Evolutionary conservation across 2,329 filamentous ascomycete genomes (phyloP), one percentile per base, ranked within the genome.

Genomic region (Colletotrichum phormii): DNA sequence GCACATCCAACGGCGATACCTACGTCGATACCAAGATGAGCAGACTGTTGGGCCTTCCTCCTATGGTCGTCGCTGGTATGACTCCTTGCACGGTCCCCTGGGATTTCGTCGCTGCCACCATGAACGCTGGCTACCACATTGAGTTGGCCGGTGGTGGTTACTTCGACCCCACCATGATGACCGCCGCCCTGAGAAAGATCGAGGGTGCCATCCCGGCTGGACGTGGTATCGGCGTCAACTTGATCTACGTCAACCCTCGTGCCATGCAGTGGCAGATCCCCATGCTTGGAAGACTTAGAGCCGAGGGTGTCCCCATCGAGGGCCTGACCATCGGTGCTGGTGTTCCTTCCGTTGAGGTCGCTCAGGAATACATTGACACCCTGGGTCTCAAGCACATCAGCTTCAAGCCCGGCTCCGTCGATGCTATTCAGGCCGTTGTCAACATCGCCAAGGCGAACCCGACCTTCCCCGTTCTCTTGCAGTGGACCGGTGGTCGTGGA

Each of bases 11-110:
- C 70, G 97, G 97, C 24, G 90, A 95, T 80, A 98, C 94, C 2
- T 98, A 94, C 77, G 94, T 99, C 59, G 95, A 98, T 81, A 99
- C 97, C 74, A 98, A 98, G 86, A 97, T 98, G 93, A 97, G 93
- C 82, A 89, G 94, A 77, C 86, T 97, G 24, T 86, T 98, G 22
- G 95, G 95, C 77, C 87, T 97, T 5, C 95, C 95, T 9, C 95
- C 95, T 0, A 86, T 98, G 75, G 92, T 98, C 86, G 95, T 98
- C 73, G 94, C 95, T 69, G 95, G 95, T 81, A 98, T 98, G 95
- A 98, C 95, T 2, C 95, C 95, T 13, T 90, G 90, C 73, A 98
- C 95, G 0, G 94, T 97, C 3, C 91, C 94, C 0, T 97, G 94
- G 93, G 94, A 97, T 82, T 97, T 98, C 76, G 94, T 98, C 55